phyloP scores from a whole-genome alignment of 2,329 filamentous ascomycete species.

The Lachnellula suecica region DNA sequence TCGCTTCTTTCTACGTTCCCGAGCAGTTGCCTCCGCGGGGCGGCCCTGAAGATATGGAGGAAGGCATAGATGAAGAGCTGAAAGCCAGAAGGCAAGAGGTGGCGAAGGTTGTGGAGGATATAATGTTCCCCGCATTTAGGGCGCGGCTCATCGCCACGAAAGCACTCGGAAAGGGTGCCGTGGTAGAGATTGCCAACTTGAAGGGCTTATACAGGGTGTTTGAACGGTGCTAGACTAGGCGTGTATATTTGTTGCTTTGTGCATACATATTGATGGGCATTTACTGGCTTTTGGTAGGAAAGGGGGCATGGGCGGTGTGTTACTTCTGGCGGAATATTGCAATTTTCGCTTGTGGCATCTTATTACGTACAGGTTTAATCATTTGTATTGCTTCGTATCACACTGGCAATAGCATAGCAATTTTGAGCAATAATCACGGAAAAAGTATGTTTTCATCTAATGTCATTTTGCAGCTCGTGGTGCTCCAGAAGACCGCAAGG shows the following conservation, averaged over 20 bases:
- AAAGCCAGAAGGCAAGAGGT: conserved; percentile 65
- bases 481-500: conserved; percentile 20
- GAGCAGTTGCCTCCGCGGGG: conserved; percentile 69
- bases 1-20: conserved; percentile 88
- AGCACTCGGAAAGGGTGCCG: conserved; percentile 67
- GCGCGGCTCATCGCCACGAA: conserved; percentile 79
- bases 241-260: not conserved
- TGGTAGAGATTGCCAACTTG: conserved; percentile 86
- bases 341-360: not conserved
- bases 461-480: conserved; percentile 26
- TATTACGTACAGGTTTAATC: not conserved
- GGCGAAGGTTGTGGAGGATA: conserved; percentile 74
- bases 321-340: not conserved
- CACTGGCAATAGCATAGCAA: not conserved
- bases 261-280: conserved; percentile 1
- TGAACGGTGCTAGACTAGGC: conserved; percentile 73
- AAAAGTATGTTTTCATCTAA: conserved; percentile 23
- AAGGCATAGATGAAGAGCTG: conserved; percentile 47
- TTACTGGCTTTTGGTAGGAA: not conserved
- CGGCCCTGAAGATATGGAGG: conserved; percentile 37
- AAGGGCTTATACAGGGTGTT: conserved; percentile 94
- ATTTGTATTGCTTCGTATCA: conserved; percentile 1
- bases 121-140: conserved; percentile 88
- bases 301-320: not conserved
- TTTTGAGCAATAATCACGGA: not conserved